Evolutionary conservation across 805 yeast species (phyloP), one percentile per base, ranked within the genome.

Genomic region (Nakazawaea holstii): DNA sequence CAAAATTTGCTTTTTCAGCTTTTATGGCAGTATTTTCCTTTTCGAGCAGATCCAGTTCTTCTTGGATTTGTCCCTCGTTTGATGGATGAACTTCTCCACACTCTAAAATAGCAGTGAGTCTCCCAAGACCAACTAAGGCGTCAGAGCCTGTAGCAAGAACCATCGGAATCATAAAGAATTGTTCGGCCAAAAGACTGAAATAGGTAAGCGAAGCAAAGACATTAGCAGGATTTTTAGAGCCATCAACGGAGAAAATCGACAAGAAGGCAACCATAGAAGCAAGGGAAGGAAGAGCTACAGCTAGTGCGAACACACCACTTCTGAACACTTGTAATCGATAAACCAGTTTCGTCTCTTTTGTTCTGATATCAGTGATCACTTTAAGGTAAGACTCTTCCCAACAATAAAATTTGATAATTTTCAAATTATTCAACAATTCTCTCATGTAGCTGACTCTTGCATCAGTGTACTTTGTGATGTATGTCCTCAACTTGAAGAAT

Each of bases 341-440:
- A 49, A 91, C 74, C 43, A 70, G 68, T 4, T 57, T 55, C 76
- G 86, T 81, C 65, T 90, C 97, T 20, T 68, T 59, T 0, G 59
- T 56, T 60, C 97, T 77, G 28, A 78, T 70, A 10, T 69, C 72
- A 13, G 77, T 58, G 33, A 91, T 74, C 45, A 73, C 67, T 9
- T 73, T 62, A 46, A 73, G 72, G 60, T 88, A 91, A 0, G 97
- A 89, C 28, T 72, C 73, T 65, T 91, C 97, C 97, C 97, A 91
- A 1, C 95, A 87, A 61, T 90, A 91, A 61, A 77, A 86, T 67
- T 91, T 91, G 62, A 91, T 87, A 61, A 84, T 74, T 59, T 86
- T 87, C 74, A 91, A 77, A 53, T 85, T 80, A 58, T 77, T 80
- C 53, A 91, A 70, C 28, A 89, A 78, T 62, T 91, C 98, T 54